phyloP scores from a whole-genome alignment of 2,329 filamentous ascomycete species.

The Fusarium caatingaense region DNA sequence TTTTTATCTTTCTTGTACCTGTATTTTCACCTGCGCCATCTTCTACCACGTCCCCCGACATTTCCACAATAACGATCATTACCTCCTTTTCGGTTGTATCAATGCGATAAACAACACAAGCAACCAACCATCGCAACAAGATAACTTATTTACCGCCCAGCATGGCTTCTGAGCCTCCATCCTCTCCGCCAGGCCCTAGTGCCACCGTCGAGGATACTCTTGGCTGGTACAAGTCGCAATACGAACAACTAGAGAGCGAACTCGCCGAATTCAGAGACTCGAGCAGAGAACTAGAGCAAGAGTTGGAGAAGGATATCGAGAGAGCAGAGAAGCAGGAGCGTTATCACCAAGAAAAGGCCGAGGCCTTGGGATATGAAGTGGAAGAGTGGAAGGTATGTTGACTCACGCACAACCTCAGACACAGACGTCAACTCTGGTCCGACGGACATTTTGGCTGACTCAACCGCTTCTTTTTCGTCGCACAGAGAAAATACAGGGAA shows the following conservation, averaged over 20 bases:
- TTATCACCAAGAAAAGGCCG: conserved; percentile 85
- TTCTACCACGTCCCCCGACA: conserved; percentile 9
- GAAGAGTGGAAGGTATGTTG: conserved; percentile 94
- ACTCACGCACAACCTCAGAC: background rate
- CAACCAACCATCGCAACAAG: conserved; percentile 16
- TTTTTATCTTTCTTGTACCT: conserved; percentile 23
- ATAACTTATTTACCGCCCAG: conserved; percentile 30
- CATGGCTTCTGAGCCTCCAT: conserved; percentile 69
- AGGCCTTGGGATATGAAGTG: conserved; percentile 85
- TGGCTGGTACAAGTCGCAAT: conserved; percentile 95
- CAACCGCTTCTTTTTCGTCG: conserved; percentile 22
- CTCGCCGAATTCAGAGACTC: conserved; percentile 93
- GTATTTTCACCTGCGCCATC: conserved; percentile 17
- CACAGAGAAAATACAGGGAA: conserved; percentile 93
- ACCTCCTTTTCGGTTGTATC: conserved; percentile 22
- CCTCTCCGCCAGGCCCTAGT: conserved; percentile 68
- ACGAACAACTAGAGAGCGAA: conserved; percentile 91
- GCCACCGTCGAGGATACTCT: conserved; percentile 78
- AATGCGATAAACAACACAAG: conserved; percentile 31
- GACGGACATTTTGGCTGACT: conserved; percentile 19
- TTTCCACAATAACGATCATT: conserved; percentile 18
- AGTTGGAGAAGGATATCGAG: conserved; percentile 96
- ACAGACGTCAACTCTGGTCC: background rate
- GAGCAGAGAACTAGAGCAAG: conserved; percentile 91
- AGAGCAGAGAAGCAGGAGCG: conserved; percentile 94